Evolutionary conservation across 2,329 filamentous ascomycete genomes (phyloP).

Genomic region (Xylaria arbuscula): DNA sequence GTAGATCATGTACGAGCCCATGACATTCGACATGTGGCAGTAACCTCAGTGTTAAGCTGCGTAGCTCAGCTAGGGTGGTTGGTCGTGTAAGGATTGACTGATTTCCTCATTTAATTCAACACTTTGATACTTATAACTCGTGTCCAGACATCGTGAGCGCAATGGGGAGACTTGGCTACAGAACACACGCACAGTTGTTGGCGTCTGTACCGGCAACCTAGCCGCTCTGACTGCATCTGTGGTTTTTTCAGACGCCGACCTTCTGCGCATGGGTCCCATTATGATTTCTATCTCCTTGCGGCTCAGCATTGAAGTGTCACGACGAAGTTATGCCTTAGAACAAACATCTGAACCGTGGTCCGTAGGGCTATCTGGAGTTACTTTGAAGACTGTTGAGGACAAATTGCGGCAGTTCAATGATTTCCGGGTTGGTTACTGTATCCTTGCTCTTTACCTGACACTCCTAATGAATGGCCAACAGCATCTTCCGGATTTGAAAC

Average conservation of each 20-base stretch:
- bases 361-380: constrained; percentile 14
- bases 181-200: not conserved
- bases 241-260: constrained; percentile 3
- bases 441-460: not conserved
- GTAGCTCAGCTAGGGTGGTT: constrained; percentile 19
- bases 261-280: constrained; percentile 12
- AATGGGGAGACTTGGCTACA: constrained; percentile 14
- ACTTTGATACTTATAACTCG: constrained; percentile 1
- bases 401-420: constrained; percentile 9
- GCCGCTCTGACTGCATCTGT: constrained; percentile 10
- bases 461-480: constrained; percentile 14
- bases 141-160: constrained; percentile 13
- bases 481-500: constrained; percentile 16
- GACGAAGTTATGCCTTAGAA: constrained; percentile 10
- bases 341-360: constrained; percentile 9
- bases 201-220: constrained; percentile 13
- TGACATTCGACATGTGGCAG: constrained; percentile 14
- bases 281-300: constrained; percentile 9
- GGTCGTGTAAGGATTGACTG: not conserved
- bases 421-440: constrained; percentile 8
- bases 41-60: constrained; percentile 15
- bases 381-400: constrained; percentile 1
- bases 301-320: constrained; percentile 12
- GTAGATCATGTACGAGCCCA: constrained; percentile 10
- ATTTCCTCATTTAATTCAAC: not conserved